Evolutionary conservation across 176 grass and related monocot species (phyloP).

Genomic region (Lolium rigidum): DNA sequence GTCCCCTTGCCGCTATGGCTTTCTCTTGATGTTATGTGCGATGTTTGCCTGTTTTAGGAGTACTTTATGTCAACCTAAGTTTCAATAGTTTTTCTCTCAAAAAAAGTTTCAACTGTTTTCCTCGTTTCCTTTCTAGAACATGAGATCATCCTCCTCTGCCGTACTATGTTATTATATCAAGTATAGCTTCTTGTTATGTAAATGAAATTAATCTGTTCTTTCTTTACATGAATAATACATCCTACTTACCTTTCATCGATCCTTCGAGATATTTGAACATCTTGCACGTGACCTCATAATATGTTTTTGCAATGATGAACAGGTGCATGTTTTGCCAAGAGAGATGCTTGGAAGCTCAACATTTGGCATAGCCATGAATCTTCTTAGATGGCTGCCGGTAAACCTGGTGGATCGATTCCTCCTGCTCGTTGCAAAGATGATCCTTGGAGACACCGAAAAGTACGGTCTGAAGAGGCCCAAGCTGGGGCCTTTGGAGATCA

Average conservation of each 20-base stretch:
- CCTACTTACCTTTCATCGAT: background rate
- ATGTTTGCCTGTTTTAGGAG: background rate
- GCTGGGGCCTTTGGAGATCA: slow-evolving; percentile 84
- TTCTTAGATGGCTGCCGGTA: slow-evolving; percentile 75
- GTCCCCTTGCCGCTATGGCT: background rate
- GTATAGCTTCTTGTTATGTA: too few species aligned
- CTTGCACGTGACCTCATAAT: slow-evolving; percentile 1
- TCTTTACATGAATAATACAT: background rate
- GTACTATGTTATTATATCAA: background rate
- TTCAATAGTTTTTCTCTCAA: background rate
- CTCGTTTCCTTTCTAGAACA: background rate
- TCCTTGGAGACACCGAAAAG: slow-evolving; percentile 75
- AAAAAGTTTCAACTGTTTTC: background rate
- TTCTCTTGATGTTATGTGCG: slow-evolving; percentile 8
- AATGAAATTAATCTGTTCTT: background rate
- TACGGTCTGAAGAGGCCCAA: slow-evolving; percentile 87
- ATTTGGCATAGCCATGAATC: slow-evolving; percentile 73
- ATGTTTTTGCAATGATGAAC: background rate
- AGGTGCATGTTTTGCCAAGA: slow-evolving; percentile 94
- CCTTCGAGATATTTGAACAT: background rate
- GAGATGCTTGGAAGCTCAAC: slow-evolving; percentile 83
- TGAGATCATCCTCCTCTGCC: background rate
- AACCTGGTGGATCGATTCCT: slow-evolving; percentile 77
- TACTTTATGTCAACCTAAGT: background rate
- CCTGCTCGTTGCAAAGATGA: slow-evolving; percentile 54